Base-by-base conservation (phyloP, 2,329 filamentous ascomycete genomes). In the Colletotrichum paranaense region DNA sequence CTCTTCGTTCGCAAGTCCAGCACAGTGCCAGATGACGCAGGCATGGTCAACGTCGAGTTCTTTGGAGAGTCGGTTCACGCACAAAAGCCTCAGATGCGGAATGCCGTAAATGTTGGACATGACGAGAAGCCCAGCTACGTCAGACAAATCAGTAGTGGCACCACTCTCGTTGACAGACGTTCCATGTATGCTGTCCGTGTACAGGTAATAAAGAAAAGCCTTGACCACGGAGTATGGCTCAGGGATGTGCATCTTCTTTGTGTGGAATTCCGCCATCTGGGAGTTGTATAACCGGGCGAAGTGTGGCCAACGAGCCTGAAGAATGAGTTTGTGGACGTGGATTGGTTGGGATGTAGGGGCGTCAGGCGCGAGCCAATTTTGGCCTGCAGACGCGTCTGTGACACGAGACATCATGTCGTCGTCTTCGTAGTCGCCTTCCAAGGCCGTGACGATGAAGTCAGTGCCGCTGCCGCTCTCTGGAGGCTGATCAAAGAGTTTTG, bases 41-140 rank as follows among this genome's bases (percentile, higher is more conserved):
- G 96, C 96, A 79, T 98, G 95, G 73, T 97, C 94, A 52, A 98
- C 93, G 80, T 98, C 96, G 3, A 99, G 89, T 80, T 99, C 97
- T 74, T 94, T 93, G 68, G 94, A 93, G 4, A 99, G 88, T 9
- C 97, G 91, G 80, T 98, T 96, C 67, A 98, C 94, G 81, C 96
- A 98, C 1, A 98, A 88, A 8, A 98, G 89, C 24, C 96, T 93
- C 28, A 99, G 90, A 77, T 97, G 95, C 1, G 95, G 95, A 85
- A 99, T 97, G 80, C 98, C 96, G 84, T 99, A 99, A 59, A 98
- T 94, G 81, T 98, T 98, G 56, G 95, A 95, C 94, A 99, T 97
- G 76, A 99, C 96, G 3, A 99, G 89, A 82, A 99, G 91, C 9
- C 97, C 96, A 0, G 97, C 96, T 16, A 98, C 95, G 77, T 98